phyloP scores from a whole-genome alignment of 768 basidiomycete species.

The Rhodosporidiobolus odoratus region DNA sequence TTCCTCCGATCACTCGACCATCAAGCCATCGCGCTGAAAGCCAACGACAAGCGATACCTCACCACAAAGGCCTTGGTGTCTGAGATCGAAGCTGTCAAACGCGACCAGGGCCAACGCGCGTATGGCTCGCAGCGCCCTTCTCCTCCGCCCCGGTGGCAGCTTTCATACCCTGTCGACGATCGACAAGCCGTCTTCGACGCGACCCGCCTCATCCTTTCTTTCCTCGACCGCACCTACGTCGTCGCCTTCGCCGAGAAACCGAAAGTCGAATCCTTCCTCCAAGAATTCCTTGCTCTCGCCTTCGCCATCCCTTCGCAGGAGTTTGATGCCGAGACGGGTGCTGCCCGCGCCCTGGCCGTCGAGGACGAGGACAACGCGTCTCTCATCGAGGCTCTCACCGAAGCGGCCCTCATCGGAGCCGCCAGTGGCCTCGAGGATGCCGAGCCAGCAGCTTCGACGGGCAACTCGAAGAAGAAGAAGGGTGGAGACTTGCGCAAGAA shows the following conservation, averaged over 20 bases:
- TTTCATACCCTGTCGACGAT: slow-evolving; percentile 73
- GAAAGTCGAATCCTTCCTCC: slow-evolving; percentile 75
- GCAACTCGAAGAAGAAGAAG: slow-evolving; percentile 31
- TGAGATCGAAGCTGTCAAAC: slow-evolving; percentile 68
- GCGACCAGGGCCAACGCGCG: slow-evolving; percentile 60
- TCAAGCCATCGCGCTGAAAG: slow-evolving; percentile 89
- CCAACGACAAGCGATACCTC: slow-evolving; percentile 88
- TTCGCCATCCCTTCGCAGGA: slow-evolving; percentile 36
- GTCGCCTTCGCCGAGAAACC: slow-evolving; percentile 61
- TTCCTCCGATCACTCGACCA: slow-evolving; percentile 97
- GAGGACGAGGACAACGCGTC: slow-evolving; percentile 22
- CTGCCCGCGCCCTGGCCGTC: not conserved
- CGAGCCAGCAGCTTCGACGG: too few relatives aligned
- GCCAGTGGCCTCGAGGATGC: too few relatives aligned
- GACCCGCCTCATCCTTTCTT: slow-evolving; percentile 80
- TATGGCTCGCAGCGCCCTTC: slow-evolving; percentile 17
- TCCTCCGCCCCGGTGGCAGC: slow-evolving; percentile 58
- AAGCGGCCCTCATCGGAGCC: slow-evolving; percentile 28
- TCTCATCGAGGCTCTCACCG: slow-evolving; percentile 20
- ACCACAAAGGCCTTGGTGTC: slow-evolving; percentile 74
- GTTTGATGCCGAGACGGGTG: slow-evolving; percentile 18
- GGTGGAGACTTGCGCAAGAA: slow-evolving; percentile 65
- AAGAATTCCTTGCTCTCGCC: slow-evolving; percentile 64
- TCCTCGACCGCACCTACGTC: slow-evolving; percentile 77
- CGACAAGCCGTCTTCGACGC: slow-evolving; percentile 71